These are phyloP conservation scores for Lolium rigidum DNA, from an alignment of 176 grass and related monocot genomes.

Conservation along the genomic window DNA sequence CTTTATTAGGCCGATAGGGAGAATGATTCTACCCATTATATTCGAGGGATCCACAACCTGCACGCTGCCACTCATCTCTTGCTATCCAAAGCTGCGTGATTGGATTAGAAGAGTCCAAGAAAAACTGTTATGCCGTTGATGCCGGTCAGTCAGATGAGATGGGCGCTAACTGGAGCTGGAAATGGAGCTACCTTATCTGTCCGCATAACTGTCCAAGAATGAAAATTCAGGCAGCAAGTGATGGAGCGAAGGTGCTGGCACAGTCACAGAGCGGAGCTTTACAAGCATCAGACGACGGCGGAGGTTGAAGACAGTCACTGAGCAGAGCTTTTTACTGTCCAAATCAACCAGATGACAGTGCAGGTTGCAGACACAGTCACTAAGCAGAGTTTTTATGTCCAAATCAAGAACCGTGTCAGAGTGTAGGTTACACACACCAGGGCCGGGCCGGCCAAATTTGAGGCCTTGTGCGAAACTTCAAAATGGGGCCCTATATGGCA, in stretches of 20 bases:
- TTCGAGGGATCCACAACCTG: slow-evolving; percentile 13
- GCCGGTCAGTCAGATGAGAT: neutral
- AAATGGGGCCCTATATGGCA: too few species aligned
- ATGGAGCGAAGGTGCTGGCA: slow-evolving; percentile 22
- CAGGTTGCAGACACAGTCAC: slow-evolving; percentile 4
- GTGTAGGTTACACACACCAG: too few species aligned
- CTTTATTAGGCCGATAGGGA: neutral
- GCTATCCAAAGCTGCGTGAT: slow-evolving; percentile 18
- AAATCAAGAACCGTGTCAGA: neutral
- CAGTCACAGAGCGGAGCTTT: neutral
- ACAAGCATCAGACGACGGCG: slow-evolving; percentile 18
- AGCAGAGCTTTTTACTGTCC: neutral
- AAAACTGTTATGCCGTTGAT: slow-evolving; percentile 6
- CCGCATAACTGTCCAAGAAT: neutral
- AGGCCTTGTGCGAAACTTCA: too few species aligned
- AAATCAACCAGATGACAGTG: slow-evolving; percentile 17
- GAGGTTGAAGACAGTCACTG: neutral
- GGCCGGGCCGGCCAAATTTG: too few species aligned
- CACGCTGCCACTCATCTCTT: neutral
- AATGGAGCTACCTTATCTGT: neutral
- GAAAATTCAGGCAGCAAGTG: slow-evolving; percentile 26
- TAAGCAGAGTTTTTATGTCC: neutral
- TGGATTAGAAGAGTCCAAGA: slow-evolving; percentile 31
- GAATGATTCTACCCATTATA: slow-evolving; percentile 39
- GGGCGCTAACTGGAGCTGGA: neutral